Evolutionary conservation across 2,329 filamentous ascomycete species (phyloP).

Genomic region (Capronia coronata): DNA sequence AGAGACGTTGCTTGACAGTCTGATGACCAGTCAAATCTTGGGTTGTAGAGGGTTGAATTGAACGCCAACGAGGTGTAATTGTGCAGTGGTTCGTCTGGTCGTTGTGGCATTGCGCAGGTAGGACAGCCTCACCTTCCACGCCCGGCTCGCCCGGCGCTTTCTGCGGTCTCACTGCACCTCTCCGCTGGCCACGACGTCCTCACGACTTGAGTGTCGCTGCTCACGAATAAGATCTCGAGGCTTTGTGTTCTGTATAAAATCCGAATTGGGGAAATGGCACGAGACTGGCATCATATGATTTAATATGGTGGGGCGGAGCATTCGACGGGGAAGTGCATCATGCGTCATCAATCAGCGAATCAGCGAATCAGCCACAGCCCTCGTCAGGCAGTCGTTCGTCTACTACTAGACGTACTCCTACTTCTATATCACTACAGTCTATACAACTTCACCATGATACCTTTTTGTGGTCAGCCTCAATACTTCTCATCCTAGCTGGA

Average conservation of each 20-base stretch:
- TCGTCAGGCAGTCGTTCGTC: no score
- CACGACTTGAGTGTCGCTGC: not conserved
- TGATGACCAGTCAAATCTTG: not conserved
- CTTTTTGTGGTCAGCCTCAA: not conserved
- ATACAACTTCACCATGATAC: no score
- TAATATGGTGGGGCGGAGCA: not conserved
- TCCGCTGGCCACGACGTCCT: not conserved
- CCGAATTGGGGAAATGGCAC: slow-evolving; percentile 3
- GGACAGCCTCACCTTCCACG: not conserved
- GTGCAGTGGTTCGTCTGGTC: not conserved
- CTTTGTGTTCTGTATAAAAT: slow-evolving; percentile 27
- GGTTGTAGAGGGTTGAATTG: not conserved
- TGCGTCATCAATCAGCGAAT: not conserved
- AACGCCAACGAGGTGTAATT: not conserved
- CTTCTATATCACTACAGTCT: no score
- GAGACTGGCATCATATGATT: no score
- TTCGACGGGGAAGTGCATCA: not conserved
- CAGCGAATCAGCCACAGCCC: no score
- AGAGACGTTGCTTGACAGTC: not conserved
- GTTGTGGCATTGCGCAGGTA: not conserved
- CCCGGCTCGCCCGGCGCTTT: not conserved
- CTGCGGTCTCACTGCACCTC: not conserved
- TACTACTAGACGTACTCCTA: no score
- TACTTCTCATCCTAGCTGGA: not conserved
- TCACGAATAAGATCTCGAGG: slow-evolving; percentile 1